Percentiles rank a stretch among this genome's conserved stretches.
Conservation (phyloP, 805 yeast species). For the Ogataea minuta region DNA sequence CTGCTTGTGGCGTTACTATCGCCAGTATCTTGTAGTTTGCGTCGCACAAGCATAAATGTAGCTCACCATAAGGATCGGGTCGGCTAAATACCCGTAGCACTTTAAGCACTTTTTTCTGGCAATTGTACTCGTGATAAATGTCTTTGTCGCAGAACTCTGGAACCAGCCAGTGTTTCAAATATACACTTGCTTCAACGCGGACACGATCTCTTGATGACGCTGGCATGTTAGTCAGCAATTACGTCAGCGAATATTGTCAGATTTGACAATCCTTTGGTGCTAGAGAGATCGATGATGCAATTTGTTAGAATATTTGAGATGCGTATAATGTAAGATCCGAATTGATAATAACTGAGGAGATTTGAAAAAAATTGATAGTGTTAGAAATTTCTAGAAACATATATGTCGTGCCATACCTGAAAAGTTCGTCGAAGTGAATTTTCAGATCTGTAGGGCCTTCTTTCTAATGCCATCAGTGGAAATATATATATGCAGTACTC, state of each 20-base stretch:
- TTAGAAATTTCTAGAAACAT: slow-evolving; percentile 23
- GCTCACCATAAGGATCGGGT: slow-evolving; percentile 3
- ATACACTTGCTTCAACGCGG: slow-evolving; percentile 8
- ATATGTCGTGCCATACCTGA: slow-evolving; percentile 15
- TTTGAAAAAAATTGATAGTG: background rate
- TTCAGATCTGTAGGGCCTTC: slow-evolving; percentile 10
- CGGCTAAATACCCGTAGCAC: slow-evolving; percentile 13
- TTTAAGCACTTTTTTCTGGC: slow-evolving; percentile 8
- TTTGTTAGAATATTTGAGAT: background rate
- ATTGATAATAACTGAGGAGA: background rate
- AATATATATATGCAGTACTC: slow-evolving; percentile 9
- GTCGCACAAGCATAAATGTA: slow-evolving; percentile 22
- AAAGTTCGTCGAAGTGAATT: slow-evolving; percentile 12
- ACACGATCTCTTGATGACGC: slow-evolving; percentile 8
- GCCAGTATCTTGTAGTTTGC: slow-evolving; percentile 19
- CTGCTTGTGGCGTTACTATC: slow-evolving; percentile 13
- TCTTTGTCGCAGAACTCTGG: slow-evolving; percentile 6
- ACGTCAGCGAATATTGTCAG: slow-evolving; percentile 1
- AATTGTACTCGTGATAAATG: background rate
- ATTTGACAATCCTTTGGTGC: no score
- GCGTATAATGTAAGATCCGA: background rate
- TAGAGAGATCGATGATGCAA: no score
- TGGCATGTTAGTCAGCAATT: slow-evolving; percentile 10
- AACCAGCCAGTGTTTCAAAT: slow-evolving; percentile 16
- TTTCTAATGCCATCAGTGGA: slow-evolving; percentile 10